Base-by-base conservation (phyloP, 2,329 filamentous ascomycete species). In the Cryphonectria japonica region DNA sequence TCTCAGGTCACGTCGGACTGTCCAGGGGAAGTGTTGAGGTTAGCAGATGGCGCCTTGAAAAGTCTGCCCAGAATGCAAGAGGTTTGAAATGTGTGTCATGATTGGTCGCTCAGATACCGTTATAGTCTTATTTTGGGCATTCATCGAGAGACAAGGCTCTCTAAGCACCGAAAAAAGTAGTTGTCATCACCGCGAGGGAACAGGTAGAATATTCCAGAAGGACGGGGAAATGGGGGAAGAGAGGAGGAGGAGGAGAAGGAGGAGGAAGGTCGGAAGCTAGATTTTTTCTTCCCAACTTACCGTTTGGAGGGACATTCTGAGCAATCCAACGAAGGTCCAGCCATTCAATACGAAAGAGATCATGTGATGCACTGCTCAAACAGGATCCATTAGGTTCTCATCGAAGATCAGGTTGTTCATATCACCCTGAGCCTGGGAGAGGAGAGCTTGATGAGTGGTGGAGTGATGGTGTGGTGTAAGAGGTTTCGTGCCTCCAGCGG, bases 91-190 rank as follows among this genome's bases (percentile, higher is more conserved):
- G 22, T 11, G 32, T 46, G 32, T 22, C 19, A 29, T 50, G 29
- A 60, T 75, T 78, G 79, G 75, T 78, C 85, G 87, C 88, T 96
- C 93, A 96, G 93, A 96, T 96, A 96, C 93, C 93, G 93, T 96
- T 95, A 93, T 96, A 96, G 93, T 96, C 93, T 92, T 91, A 89
- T 82, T 81, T 78, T 87, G 84, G 84, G 86, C 88, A 82, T 83
- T 86, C 89, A 91, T 82, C 75, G 87, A 88, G 87, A 84, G 79
- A 84, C 82, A 84, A 85, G 84, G 80, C 83, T 84, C 86, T 87
- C 87, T 90, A 85, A 83, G 88, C 85, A 84, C 85, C 81, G 77
- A 76, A 77, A 79, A 77, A 81, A 79, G 82, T 80, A 76, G 81
- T 82, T 87, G 86, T 91, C 89, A 91, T 92, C 89, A 91, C 78